Base-by-base conservation (phyloP, 192 early-diverging fungal genomes). In the Entomortierella chlamydospora region DNA sequence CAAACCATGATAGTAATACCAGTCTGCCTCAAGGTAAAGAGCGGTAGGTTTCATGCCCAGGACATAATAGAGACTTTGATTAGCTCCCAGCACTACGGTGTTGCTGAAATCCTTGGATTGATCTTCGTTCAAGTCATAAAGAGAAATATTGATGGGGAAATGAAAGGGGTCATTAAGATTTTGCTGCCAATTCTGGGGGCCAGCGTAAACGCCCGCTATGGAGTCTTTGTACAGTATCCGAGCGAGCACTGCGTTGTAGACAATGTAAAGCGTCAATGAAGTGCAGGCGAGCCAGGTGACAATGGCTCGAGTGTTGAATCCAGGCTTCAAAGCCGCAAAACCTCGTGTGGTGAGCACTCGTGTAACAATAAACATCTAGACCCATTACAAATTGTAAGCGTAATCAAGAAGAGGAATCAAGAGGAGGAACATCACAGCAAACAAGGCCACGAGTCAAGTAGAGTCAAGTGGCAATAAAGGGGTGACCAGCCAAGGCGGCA, bases 321-420 rank as follows among this genome's bases (percentile, higher is more conserved):
- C 76, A 47, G 76, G 76, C 50, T 59, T 79, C 4, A 79, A 42
- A 1, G 76, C 61, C 0, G 76, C 76, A 50, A 79, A 79, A 22
- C 76, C 76, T 29, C 76, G 62, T n/a, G 76, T 79, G 4, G 67
- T 79, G 18, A 70, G 68, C 41, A 70, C 76, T 22, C 76, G 67
- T 34, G 68, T 57, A 4, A 70, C 56, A 37, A 79, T 66, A 26
- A 79, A 79, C 62, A 79, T 54, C 76, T 79, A 66, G 23, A 42
- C 1, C 47, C 22, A 43, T 20, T 3, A 13, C 11, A 13, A 29
- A 54, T 22, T 0, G n/a, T n/a, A n/a, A n/a, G n/a, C 9, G 26
- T 12, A 33, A 13, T 8, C 4, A 47, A 29, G 25, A 0, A 70
- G 17, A 23, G 23, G 23, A 39, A 25, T 31, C 2, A 41, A 53